These are phyloP conservation scores for Naganishia vishniacii DNA, from an alignment of 768 basidiomycete species.

Conservation along the genomic window DNA sequence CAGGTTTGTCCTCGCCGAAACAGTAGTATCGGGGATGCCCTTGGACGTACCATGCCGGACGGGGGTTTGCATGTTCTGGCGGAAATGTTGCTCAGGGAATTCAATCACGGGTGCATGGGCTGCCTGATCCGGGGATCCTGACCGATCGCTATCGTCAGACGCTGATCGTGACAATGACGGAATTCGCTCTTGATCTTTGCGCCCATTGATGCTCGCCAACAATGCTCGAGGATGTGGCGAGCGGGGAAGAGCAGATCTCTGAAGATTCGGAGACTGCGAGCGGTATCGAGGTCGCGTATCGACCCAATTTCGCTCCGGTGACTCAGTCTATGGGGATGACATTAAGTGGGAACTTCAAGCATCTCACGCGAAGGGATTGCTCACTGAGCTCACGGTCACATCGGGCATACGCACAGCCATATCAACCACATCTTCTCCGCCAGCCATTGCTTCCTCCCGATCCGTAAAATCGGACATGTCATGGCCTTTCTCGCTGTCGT, in stretches of 20 bases:
- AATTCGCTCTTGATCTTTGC: conserved; percentile 9
- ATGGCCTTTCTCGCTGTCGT: conserved; percentile 10
- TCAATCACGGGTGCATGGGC: conserved; percentile 5
- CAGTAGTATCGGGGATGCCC: not conserved
- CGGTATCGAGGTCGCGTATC: conserved; percentile 5
- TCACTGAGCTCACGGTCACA: conserved; percentile 10
- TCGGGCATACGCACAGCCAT: conserved; percentile 15
- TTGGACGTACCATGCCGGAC: not conserved
- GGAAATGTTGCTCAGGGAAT: not conserved
- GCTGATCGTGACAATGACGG: conserved; percentile 2
- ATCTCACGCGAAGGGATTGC: not conserved
- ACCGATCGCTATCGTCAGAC: conserved; percentile 3
- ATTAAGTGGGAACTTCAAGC: not conserved
- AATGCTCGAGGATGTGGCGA: conserved; percentile 14
- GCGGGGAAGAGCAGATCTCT: not conserved
- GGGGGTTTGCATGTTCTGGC: not conserved
- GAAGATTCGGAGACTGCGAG: conserved; percentile 4
- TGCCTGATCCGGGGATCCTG: not conserved
- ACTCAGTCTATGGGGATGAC: not conserved
- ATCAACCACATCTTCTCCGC: conserved; percentile 2
- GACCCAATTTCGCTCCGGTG: conserved; percentile 3
- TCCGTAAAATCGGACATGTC: conserved; percentile 17
- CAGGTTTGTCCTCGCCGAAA: not conserved
- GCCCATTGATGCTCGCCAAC: not conserved
- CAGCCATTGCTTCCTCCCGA: not conserved